Evolutionary conservation across 768 basidiomycete species (phyloP).

Genomic region (Podaxis sp.): DNA sequence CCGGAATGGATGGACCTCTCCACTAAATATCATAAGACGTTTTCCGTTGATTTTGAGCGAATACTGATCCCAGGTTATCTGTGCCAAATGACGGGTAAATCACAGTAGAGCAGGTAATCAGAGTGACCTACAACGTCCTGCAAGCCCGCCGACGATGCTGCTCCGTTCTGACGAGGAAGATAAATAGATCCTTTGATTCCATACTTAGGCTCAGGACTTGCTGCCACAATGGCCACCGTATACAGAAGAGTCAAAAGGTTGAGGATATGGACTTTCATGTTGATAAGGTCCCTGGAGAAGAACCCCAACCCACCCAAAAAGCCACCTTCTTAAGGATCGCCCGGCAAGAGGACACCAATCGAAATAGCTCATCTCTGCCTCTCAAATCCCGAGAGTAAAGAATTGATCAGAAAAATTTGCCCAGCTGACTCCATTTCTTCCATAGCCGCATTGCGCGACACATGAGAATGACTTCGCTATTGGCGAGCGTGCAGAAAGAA

Average conservation of each 20-base stretch:
- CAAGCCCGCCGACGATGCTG: not conserved
- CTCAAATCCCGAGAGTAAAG: not conserved
- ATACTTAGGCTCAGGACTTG: conserved; percentile 12
- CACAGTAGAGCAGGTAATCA: not conserved
- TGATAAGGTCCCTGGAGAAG: not conserved
- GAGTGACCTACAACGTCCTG: not conserved
- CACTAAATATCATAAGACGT: conserved; percentile 40
- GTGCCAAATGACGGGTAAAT: not conserved
- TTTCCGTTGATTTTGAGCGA: conserved; percentile 41
- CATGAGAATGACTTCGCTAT: not conserved
- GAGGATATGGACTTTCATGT: conserved; percentile 24
- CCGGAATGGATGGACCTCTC: conserved; percentile 46
- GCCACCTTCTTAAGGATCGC: conserved; percentile 2
- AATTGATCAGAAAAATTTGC: conserved; percentile 1
- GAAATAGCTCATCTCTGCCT: not conserved
- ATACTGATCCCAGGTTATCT: conserved; percentile 48
- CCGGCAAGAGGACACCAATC: not conserved
- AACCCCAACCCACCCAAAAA: not conserved
- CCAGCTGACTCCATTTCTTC: conserved; percentile 10
- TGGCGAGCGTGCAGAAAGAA: not conserved
- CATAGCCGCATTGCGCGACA: not conserved
- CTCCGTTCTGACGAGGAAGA: not conserved
- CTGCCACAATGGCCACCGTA: conserved; percentile 21
- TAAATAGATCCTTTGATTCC: not conserved
- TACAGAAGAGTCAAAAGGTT: conserved; percentile 24